Evolutionary conservation across 352 stramenopile species (phyloP).

Genomic region (Pythium phragmitis): DNA sequence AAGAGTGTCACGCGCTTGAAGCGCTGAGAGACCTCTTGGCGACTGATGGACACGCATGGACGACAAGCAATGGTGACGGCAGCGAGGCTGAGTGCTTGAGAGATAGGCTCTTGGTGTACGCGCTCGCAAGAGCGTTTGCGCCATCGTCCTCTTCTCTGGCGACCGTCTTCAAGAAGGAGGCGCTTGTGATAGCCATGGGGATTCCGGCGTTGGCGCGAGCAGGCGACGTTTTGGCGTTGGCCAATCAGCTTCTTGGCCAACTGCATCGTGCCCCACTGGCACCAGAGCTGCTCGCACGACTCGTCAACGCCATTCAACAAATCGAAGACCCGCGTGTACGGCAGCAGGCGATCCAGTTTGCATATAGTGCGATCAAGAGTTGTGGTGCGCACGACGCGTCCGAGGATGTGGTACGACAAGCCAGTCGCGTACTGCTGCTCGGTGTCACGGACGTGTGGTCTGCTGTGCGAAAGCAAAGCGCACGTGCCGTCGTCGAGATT

Average conservation of each 20-base stretch:
- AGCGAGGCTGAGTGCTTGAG: neutral
- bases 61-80: neutral
- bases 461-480: conserved; percentile 55
- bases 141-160: neutral
- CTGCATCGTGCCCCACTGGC: conserved; percentile 1
- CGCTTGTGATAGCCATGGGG: neutral
- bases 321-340: conserved; percentile 42
- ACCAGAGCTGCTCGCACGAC: neutral
- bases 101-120: conserved; percentile 6
- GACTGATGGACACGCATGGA: conserved; percentile 1
- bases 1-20: neutral
- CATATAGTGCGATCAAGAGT: conserved; percentile 28
- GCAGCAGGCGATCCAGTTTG: conserved; percentile 36
- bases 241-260: neutral
- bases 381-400: neutral
- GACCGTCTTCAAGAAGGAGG: neutral
- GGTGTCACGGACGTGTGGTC: conserved; percentile 71
- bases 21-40: neutral
- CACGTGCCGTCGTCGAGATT: conserved; percentile 26
- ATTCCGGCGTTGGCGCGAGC: conserved; percentile 7
- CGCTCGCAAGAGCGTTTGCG: conserved; percentile 6
- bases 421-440: conserved; percentile 39
- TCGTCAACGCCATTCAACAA: conserved; percentile 27
- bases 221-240: neutral
- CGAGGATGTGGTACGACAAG: conserved; percentile 4